Evolutionary conservation across 106 monocot species (phyloP).

Genomic region (Dioscorea dumetorum): DNA sequence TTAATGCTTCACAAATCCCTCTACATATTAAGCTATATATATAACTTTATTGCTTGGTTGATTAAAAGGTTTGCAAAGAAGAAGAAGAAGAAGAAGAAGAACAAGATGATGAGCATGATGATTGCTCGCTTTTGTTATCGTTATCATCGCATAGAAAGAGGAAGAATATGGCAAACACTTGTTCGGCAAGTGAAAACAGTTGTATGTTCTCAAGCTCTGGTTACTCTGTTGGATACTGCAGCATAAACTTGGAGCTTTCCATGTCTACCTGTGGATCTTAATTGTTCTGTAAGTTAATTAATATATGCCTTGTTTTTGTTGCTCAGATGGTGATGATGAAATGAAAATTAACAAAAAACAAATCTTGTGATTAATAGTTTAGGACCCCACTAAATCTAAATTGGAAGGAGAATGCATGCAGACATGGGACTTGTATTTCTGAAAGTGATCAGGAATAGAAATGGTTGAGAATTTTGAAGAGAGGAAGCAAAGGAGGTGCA

Average conservation of each 20-base stretch:
- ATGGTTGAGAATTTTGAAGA: no score
- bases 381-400: no score
- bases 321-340: no score
- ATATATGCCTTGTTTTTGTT: no score
- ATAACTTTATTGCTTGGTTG: neutral
- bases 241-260: constrained; percentile 30
- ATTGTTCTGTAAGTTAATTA: neutral
- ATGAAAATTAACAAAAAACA: no score
- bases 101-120: neutral
- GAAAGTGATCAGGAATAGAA: no score
- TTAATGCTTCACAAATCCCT: neutral
- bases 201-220: constrained; percentile 10
- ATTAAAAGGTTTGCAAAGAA: neutral
- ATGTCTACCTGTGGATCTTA: constrained; percentile 45
- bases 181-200: constrained; percentile 33
- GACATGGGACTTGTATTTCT: no score
- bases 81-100: neutral
- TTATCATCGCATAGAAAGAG: neutral
- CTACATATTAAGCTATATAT: neutral
- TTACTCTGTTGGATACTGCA: constrained; percentile 3
- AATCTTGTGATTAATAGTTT: no score
- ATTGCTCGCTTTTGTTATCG: constrained; percentile 12
- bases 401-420: no score
- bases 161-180: neutral
- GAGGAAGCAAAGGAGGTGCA: no score